These are phyloP conservation scores for Pichia inconspicua DNA, from an alignment of 1,139 yeast species.

Conservation along the genomic window DNA sequence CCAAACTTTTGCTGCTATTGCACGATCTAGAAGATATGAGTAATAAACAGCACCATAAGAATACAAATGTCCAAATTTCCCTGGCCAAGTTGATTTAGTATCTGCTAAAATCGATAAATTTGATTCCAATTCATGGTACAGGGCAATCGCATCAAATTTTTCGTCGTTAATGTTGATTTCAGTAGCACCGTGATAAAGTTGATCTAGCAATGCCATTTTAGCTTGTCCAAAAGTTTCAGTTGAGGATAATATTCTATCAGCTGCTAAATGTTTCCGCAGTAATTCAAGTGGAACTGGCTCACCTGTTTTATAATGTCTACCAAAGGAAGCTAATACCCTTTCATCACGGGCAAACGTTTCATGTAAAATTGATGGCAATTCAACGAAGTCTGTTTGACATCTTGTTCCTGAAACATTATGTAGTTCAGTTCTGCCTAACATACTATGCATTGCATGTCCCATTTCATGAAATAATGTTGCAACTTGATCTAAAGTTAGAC, in stretches of 20 bases:
- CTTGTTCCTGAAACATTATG: conserved; percentile 94
- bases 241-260: conserved; percentile 48
- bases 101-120: conserved; percentile 52
- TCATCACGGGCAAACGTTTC: conserved; percentile 85
- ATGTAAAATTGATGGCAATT: conserved; percentile 90
- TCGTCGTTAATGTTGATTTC: conserved; percentile 23
- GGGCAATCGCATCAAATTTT: conserved; percentile 43
- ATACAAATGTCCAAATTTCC: conserved; percentile 85
- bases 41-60: conserved; percentile 95
- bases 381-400: conserved; percentile 94
- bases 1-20: conserved; percentile 87
- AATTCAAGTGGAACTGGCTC: conserved; percentile 48
- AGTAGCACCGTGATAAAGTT: conserved; percentile 56
- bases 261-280: conserved; percentile 43
- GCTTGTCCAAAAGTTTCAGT: conserved; percentile 83
- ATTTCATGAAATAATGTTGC: conserved; percentile 95
- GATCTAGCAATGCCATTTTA: conserved; percentile 86
- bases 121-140: conserved; percentile 61
- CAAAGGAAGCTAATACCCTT: conserved; percentile 64
- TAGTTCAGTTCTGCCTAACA: conserved; percentile 83
- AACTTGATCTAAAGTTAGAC: conserved; percentile 68
- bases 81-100: conserved; percentile 77
- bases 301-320: conserved; percentile 65
- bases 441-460: conserved; percentile 99
- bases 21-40: conserved; percentile 84